Evolutionary conservation across 192 early-diverging fungal genomes (phyloP).

Genomic region (Anaeromyces robustus): DNA sequence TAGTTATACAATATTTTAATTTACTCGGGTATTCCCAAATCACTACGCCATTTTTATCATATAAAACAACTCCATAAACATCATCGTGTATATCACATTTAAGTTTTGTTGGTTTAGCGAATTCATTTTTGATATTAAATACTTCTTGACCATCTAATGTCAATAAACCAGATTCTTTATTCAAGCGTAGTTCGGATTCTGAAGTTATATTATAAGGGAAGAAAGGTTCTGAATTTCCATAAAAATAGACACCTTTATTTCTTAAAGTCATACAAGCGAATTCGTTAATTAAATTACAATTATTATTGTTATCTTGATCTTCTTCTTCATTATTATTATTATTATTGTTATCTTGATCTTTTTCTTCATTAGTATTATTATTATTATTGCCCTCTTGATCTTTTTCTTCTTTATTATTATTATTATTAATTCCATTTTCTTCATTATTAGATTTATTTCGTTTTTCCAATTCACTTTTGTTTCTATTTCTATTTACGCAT

Average conservation of each 20-base stretch:
- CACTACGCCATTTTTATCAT: neutral
- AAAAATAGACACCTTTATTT: neutral
- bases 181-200: neutral
- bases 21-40: neutral
- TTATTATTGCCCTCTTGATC: neutral
- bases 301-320: neutral
- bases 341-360: neutral
- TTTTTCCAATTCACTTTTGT: neutral
- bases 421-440: neutral
- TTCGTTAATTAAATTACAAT: neutral
- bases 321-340: neutral
- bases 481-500: neutral
- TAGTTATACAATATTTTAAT: neutral
- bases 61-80: neutral
- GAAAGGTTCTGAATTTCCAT: neutral
- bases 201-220: neutral
- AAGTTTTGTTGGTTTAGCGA: neutral
- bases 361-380: neutral
- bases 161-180: neutral
- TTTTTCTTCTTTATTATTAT: neutral
- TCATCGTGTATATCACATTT: neutral
- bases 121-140: neutral
- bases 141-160: neutral
- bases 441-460: neutral
- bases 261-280: neutral